Percentiles rank a stretch among this genome's conserved stretches.
These are phyloP conservation scores for Cladosporium phlei DNA, from an alignment of 2,329 filamentous ascomycete genomes.

Conservation along the genomic window DNA sequence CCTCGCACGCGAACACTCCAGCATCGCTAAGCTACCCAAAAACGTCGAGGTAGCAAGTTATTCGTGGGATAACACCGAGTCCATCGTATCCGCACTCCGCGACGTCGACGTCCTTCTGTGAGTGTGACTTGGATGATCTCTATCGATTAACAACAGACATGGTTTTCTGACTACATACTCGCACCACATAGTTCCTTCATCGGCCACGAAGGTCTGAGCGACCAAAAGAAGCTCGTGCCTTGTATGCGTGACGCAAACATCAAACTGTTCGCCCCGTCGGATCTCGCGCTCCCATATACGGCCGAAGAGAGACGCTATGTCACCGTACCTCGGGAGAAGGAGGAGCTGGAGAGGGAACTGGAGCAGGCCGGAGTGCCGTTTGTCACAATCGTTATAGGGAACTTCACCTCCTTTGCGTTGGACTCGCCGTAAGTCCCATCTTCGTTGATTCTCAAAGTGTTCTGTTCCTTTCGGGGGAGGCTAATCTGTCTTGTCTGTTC, in stretches of 20 bases:
- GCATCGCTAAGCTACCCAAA: neutral
- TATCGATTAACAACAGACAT: neutral
- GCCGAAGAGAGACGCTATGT: neutral
- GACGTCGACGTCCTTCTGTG: slow-evolving; percentile 1
- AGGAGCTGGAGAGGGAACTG: neutral
- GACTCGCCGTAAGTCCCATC: slow-evolving; percentile 1
- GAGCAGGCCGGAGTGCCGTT: neutral
- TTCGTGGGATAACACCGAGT: neutral
- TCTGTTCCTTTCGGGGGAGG: no score
- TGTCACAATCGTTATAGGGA: slow-evolving; percentile 3
- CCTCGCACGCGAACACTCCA: neutral
- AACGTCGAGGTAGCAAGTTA: neutral
- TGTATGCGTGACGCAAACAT: neutral
- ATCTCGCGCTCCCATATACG: slow-evolving; percentile 2
- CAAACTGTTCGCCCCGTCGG: slow-evolving; percentile 1
- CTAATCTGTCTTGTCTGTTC: no score
- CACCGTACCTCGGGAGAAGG: neutral
- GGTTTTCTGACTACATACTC: no score
- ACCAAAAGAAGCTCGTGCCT: neutral
- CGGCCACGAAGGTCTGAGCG: neutral
- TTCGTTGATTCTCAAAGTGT: no score
- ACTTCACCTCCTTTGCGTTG: slow-evolving; percentile 1
- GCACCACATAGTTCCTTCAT: slow-evolving; percentile 2
- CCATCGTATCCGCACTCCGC: neutral
- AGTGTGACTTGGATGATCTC: neutral